Percentiles rank a stretch among this genome's conserved stretches.
These are phyloP conservation scores for Metarhizium robertsii DNA, from an alignment of 2,329 filamentous ascomycete genomes.

Conservation along the genomic window DNA sequence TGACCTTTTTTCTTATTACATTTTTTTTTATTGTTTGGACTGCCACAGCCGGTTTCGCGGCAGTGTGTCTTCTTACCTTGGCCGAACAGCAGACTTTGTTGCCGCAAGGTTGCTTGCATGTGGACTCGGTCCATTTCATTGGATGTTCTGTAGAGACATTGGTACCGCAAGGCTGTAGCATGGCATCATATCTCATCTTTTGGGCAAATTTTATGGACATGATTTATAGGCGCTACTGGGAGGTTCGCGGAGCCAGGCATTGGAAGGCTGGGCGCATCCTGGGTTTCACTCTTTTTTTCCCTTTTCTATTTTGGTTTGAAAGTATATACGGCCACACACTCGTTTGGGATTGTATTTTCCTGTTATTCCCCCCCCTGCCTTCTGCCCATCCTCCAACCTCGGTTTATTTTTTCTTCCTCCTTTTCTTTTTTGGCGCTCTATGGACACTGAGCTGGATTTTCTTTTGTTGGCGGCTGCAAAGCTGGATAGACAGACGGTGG, in stretches of 20 bases:
- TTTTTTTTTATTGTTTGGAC: background rate
- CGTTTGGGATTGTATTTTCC: constrained; percentile 1
- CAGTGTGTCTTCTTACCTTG: background rate
- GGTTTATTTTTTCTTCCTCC: background rate
- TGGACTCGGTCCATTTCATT: background rate
- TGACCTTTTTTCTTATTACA: constrained; percentile 3
- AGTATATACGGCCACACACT: constrained; percentile 2
- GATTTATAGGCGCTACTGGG: constrained; percentile 3
- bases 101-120: background rate
- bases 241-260: background rate
- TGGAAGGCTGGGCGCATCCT: constrained; percentile 3
- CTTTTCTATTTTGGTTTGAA: constrained; percentile 4
- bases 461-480: constrained; percentile 5
- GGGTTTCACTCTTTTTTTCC: constrained; percentile 2
- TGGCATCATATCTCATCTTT: background rate
- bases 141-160: background rate
- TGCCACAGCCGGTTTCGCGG: background rate
- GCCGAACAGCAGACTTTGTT: background rate
- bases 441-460: constrained; percentile 6
- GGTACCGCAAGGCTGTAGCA: background rate
- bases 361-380: background rate
- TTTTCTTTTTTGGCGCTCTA: background rate
- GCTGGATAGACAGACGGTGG: constrained; percentile 6
- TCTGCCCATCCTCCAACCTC: no score
- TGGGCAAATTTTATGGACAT: constrained; percentile 2